Conservation (phyloP, 331 rosid species). For the Malus hybrid region DNA sequence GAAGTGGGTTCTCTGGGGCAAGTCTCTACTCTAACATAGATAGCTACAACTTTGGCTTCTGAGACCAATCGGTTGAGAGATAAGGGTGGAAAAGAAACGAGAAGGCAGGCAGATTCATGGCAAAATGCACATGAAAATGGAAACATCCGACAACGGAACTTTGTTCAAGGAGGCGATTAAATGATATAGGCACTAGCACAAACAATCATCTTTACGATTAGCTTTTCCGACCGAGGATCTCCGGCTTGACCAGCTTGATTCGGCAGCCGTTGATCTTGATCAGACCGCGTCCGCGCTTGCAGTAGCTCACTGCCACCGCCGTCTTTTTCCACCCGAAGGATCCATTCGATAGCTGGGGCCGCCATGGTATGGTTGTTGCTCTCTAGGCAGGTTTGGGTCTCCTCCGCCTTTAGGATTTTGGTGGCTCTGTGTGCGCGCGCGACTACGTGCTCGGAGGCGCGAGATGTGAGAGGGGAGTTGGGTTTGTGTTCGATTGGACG, state of each 20-base stretch:
- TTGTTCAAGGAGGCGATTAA: too few species aligned
- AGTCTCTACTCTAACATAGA: slow-evolving; percentile 47
- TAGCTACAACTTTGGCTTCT: slow-evolving; percentile 29
- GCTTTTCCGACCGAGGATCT: slow-evolving; percentile 12
- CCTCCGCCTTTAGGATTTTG: neutral
- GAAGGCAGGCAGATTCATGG: slow-evolving; percentile 51
- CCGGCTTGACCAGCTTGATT: slow-evolving; percentile 42
- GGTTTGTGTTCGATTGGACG: slow-evolving; percentile 12
- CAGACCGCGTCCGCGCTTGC: slow-evolving; percentile 40
- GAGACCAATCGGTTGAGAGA: slow-evolving; percentile 39
- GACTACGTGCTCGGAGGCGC: neutral
- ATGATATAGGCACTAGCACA: too few species aligned
- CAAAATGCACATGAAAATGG: slow-evolving; percentile 13
- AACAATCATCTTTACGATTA: too few species aligned
- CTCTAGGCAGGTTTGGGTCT: neutral
- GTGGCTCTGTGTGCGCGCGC: neutral
- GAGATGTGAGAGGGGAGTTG: neutral
- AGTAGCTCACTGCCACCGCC: slow-evolving; percentile 43
- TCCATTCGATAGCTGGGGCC: slow-evolving; percentile 21
- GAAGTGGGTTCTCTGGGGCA: slow-evolving; percentile 52
- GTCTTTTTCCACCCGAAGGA: slow-evolving; percentile 48
- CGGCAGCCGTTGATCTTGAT: slow-evolving; percentile 51
- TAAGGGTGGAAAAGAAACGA: slow-evolving; percentile 46
- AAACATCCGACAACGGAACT: too few species aligned
- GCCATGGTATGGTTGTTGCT: slow-evolving; percentile 9